Conservation (phyloP, 1,139 yeast species). For the Kodamaea sp. region DNA sequence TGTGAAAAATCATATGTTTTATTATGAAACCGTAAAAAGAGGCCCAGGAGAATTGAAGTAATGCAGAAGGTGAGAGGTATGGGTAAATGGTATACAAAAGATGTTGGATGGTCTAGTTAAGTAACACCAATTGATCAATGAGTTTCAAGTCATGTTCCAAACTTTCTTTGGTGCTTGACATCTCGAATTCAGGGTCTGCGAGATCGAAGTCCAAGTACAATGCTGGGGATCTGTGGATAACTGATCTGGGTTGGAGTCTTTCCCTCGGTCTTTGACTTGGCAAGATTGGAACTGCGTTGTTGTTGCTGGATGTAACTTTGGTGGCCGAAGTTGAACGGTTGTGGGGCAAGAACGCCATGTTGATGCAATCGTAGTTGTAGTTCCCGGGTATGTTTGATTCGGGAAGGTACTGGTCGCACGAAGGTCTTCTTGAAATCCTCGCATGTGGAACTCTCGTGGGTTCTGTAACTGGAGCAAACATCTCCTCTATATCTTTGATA, state of each 20-base stretch:
- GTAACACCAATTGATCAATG: slow-evolving; percentile 23
- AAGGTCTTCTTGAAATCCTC: slow-evolving; percentile 9
- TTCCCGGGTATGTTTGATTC: slow-evolving; percentile 6
- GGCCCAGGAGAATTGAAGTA: too few species aligned
- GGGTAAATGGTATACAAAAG: slow-evolving; percentile 1
- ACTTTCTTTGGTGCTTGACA: slow-evolving; percentile 2
- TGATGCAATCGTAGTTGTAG: slow-evolving; percentile 29
- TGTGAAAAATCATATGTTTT: too few species aligned
- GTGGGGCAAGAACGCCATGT: slow-evolving; percentile 21
- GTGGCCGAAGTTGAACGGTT: neutral
- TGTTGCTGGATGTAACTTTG: neutral
- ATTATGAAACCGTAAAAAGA: too few species aligned
- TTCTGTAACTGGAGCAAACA: slow-evolving; percentile 18
- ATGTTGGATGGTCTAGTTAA: slow-evolving; percentile 6
- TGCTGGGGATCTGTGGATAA: slow-evolving; percentile 2
- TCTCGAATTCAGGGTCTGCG: slow-evolving; percentile 6
- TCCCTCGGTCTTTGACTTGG: slow-evolving; percentile 12
- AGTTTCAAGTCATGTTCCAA: slow-evolving; percentile 22
- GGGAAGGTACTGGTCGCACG: slow-evolving; percentile 8
- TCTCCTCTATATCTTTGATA: slow-evolving; percentile 29
- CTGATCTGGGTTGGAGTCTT: slow-evolving; percentile 6
- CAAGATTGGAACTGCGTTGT: slow-evolving; percentile 9
- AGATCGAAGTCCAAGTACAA: slow-evolving; percentile 9
- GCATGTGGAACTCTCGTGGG: slow-evolving; percentile 5
- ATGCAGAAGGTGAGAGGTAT: too few species aligned